Percentiles rank a stretch among this genome's conserved stretches.
phyloP scores from a whole-genome alignment of 306 rosid species.

The Trifolium pratense region DNA sequence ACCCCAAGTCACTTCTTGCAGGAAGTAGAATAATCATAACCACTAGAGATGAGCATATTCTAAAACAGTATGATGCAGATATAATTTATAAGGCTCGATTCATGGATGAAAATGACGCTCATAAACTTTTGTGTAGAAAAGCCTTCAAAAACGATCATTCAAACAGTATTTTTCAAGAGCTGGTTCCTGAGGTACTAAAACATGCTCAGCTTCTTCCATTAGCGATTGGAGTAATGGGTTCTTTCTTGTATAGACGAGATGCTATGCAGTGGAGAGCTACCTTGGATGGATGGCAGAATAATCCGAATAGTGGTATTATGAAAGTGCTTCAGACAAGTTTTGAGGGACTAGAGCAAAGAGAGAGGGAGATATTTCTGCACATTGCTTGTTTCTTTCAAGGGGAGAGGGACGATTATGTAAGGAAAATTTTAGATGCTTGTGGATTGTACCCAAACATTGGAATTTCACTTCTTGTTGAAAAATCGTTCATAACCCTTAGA shows the following conservation, averaged over 20 bases:
- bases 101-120: not conserved
- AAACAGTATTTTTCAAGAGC: too few species aligned
- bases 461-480: not conserved
- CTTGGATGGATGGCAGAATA: not conserved
- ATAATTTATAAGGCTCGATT: not conserved
- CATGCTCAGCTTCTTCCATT: slow-evolving; percentile 23
- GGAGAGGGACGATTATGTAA: slow-evolving; percentile 18
- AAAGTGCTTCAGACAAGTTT: not conserved
- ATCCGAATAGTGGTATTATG: not conserved
- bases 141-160: slow-evolving; percentile 21
- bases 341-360: not conserved
- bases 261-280: not conserved
- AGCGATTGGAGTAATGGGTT: not conserved
- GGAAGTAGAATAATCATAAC: slow-evolving; percentile 26
- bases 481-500: slow-evolving; percentile 9
- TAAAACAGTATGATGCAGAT: not conserved
- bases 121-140: not conserved
- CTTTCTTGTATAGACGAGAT: not conserved
- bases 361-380: slow-evolving; percentile 6
- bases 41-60: slow-evolving; percentile 1
- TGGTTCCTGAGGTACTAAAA: slow-evolving; percentile 1
- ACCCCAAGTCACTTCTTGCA: not conserved
- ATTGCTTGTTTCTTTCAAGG: slow-evolving; percentile 27
- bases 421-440: not conserved
- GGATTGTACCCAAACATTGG: not conserved